Conservation (phyloP, 441 rosid species). For the Capsella rubella region DNA sequence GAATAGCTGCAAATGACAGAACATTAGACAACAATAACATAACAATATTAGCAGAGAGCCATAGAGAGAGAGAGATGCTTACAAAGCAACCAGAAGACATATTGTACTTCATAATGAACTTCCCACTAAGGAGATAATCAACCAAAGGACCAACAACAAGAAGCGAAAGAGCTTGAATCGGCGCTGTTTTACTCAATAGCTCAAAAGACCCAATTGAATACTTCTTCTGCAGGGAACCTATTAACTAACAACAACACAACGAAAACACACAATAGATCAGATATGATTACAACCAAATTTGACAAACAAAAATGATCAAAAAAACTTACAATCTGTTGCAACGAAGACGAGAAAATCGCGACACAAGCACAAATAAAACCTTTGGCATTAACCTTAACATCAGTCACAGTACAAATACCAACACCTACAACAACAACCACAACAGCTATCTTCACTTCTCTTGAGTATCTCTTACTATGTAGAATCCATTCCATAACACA, state of each 20-base stretch:
- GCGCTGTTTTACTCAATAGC: constrained; percentile 89
- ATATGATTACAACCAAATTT: neutral
- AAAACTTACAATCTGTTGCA: constrained; percentile 93
- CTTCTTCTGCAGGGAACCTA: constrained; percentile 91
- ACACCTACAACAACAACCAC: constrained; percentile 88
- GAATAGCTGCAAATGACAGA: constrained; percentile 57
- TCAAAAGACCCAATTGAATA: constrained; percentile 94
- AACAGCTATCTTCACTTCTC: constrained; percentile 75
- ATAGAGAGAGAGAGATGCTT: constrained; percentile 37
- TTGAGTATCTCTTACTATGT: constrained; percentile 76
- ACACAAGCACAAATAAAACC: constrained; percentile 82
- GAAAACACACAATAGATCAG: neutral
- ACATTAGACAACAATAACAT: neutral
- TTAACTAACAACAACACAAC: constrained; percentile 58
- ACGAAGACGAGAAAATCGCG: constrained; percentile 78
- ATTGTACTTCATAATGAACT: constrained; percentile 67
- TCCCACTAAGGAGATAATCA: constrained; percentile 76
- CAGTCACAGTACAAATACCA: constrained; percentile 93
- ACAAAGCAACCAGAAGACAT: constrained; percentile 80
- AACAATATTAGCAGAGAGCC: neutral
- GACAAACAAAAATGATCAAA: neutral
- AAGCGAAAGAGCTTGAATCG: constrained; percentile 90
- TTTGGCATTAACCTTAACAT: constrained; percentile 86
- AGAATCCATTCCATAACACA: constrained; percentile 95
- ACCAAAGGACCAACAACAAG: constrained; percentile 80